Percentiles rank a stretch among this genome's conserved stretches.
Evolutionary conservation across 2,329 filamentous ascomycete genomes (phyloP).

Genomic region (Trichothecium roseum): DNA sequence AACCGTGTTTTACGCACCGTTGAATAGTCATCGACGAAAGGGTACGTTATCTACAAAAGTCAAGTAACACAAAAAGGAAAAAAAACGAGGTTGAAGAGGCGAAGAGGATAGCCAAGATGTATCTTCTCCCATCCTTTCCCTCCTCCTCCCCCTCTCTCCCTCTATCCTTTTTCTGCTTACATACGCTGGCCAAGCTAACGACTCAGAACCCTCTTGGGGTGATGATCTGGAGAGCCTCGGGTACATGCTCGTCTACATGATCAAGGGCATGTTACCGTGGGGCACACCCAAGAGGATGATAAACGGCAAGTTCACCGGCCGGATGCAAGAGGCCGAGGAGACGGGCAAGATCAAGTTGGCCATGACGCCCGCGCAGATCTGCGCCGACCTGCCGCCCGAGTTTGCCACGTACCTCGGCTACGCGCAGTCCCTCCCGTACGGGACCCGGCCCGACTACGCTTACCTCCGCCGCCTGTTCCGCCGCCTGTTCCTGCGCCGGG

Average conservation of each 20-base stretch:
- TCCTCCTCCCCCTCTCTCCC: too few species aligned
- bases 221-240: too few species aligned
- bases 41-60: constrained; percentile 10
- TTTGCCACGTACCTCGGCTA: constrained; percentile 71
- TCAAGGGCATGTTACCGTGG: constrained; percentile 63
- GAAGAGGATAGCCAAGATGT: too few species aligned
- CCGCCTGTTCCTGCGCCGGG: constrained; percentile 58
- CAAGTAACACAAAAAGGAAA: neutral
- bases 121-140: too few species aligned
- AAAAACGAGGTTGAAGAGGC: neutral
- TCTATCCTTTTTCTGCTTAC: too few species aligned
- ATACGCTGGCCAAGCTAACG: constrained; percentile 48
- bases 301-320: constrained; percentile 67
- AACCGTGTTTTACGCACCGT: too few species aligned
- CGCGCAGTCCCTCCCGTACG: constrained; percentile 60
- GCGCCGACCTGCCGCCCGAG: constrained; percentile 64
- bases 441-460: constrained; percentile 67
- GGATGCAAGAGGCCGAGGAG: constrained; percentile 25
- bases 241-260: constrained; percentile 69
- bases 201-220: too few species aligned
- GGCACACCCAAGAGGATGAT: constrained; percentile 62
- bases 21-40: constrained; percentile 9
- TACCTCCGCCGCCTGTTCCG: constrained; percentile 70
- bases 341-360: constrained; percentile 17
- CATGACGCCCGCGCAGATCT: constrained; percentile 61